A percentile compares a stretch with the other conserved stretches of the same genome.
phyloP scores from a whole-genome alignment of 257 asterid species.

The Solanum microdontum region DNA sequence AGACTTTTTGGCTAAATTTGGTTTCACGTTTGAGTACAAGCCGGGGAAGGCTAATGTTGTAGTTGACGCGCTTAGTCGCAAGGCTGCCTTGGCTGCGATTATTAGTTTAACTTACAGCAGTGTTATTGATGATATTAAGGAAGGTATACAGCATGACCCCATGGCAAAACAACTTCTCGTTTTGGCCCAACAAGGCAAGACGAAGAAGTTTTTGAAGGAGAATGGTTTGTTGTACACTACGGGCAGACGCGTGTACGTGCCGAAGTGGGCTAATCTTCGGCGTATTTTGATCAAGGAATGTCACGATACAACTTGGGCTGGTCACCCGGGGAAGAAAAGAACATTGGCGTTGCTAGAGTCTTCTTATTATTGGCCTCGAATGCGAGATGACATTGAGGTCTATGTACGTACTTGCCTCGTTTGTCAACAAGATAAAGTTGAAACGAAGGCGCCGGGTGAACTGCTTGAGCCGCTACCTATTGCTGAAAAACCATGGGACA shows the following conservation, averaged over 20 bases:
- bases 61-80: neutral
- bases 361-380: too few relatives aligned
- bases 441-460: neutral
- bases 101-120: neutral
- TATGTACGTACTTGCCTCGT: neutral
- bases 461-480: neutral
- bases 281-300: neutral
- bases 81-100: neutral
- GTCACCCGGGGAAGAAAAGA: neutral
- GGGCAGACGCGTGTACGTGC: neutral
- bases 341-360: neutral
- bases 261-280: neutral
- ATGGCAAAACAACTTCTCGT: neutral
- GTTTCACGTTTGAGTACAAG: neutral
- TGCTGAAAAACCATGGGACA: neutral
- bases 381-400: neutral
- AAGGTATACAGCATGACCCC: too few relatives aligned
- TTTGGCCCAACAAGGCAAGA: neutral
- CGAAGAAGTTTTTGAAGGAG: too few relatives aligned
- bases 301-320: rapidly evolving
- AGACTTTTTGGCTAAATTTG: neutral
- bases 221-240: neutral
- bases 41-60: neutral
- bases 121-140: neutral
- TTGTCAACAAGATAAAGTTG: neutral